Base-by-base conservation (phyloP, 352 stramenopile species). In the Blastocystis sp. region DNA sequence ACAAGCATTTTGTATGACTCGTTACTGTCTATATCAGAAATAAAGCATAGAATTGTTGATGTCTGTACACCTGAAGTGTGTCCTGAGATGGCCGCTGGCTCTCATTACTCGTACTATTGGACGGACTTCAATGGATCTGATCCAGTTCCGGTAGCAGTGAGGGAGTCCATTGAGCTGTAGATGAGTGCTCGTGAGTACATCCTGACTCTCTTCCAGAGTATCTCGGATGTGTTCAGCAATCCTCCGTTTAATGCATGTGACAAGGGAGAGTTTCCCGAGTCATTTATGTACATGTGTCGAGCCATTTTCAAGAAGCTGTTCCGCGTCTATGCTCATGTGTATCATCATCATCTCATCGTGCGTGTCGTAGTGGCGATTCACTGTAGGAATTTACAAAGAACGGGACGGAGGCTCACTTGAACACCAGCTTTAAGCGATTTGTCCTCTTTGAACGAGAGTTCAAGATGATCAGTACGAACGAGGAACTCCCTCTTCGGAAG, bases 371-470 rank as follows among this genome's bases (percentile, higher is more conserved):
- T 3, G 37, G 6, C 7, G 18, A 20, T 7, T 91, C 93, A 82
- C 94, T 94, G 43, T 93, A 95, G 91, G 62, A 79, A 62, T 88
- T 88, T 34, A 88, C 62, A 39, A 95, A 95, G 89, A 93, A 94
- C 79, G 93, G 93, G 7, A 93, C 93, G 15, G 93, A 96, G 90
- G 93, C 93, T 53, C 93, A 96, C 70, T 91, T 96, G 50, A 96
- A 96, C 90, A 95, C 94, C 88, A 95, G 92, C 88, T 96, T 96
- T 90, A 96, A 95, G 90, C 93, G 94, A 90, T 96, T 96, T 77
- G 94, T 95, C 88, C 90, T 93, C 9, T 95, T 96, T 69, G 93
- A 94, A 66, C 92, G 90, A 59, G 92, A 94, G 84, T 95, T 95
- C 76, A 93, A 95, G 41, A 91, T 95, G 56, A 92, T 95, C 3